Evolutionary conservation across 2,329 filamentous ascomycete species (phyloP).

Genomic region (Bisporella sp.): DNA sequence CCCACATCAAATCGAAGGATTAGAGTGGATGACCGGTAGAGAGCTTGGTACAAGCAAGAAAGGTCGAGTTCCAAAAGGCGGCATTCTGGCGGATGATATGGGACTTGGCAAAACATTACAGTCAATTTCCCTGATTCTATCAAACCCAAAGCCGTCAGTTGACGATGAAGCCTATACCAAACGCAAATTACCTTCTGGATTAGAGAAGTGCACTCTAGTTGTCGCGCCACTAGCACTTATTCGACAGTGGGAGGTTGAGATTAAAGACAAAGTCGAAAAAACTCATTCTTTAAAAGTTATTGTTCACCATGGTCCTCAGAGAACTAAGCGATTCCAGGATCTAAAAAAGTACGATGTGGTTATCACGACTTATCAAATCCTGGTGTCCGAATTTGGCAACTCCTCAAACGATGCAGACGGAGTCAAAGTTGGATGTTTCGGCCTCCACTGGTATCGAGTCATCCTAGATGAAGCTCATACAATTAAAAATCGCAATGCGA

Average conservation of each 20-base stretch:
- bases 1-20: slow-evolving; percentile 89
- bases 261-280: slow-evolving; percentile 70
- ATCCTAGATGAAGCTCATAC: slow-evolving; percentile 96
- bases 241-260: slow-evolving; percentile 93
- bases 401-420: slow-evolving; percentile 54
- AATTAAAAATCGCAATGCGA: slow-evolving; percentile 97
- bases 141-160: slow-evolving; percentile 64
- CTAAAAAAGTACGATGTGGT: slow-evolving; percentile 87
- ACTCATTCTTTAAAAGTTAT: slow-evolving; percentile 70
- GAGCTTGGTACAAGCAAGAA: slow-evolving; percentile 82
- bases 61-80: slow-evolving; percentile 77
- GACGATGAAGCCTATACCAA: slow-evolving; percentile 45
- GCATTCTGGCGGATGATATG: slow-evolving; percentile 96
- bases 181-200: slow-evolving; percentile 60
- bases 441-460: slow-evolving; percentile 88
- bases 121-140: slow-evolving; percentile 80
- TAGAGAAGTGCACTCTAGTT: slow-evolving; percentile 78
- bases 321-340: slow-evolving; percentile 71
- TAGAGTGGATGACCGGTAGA: slow-evolving; percentile 91
- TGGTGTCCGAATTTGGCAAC: slow-evolving; percentile 81
- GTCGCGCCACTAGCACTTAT: slow-evolving; percentile 91
- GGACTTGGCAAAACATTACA: slow-evolving; percentile 95
- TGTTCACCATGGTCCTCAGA: slow-evolving; percentile 83
- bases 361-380: slow-evolving; percentile 92
- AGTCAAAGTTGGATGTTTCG: slow-evolving; percentile 76